Base-by-base conservation (phyloP, 352 stramenopile genomes). In the Pythium angustatum region DNA sequence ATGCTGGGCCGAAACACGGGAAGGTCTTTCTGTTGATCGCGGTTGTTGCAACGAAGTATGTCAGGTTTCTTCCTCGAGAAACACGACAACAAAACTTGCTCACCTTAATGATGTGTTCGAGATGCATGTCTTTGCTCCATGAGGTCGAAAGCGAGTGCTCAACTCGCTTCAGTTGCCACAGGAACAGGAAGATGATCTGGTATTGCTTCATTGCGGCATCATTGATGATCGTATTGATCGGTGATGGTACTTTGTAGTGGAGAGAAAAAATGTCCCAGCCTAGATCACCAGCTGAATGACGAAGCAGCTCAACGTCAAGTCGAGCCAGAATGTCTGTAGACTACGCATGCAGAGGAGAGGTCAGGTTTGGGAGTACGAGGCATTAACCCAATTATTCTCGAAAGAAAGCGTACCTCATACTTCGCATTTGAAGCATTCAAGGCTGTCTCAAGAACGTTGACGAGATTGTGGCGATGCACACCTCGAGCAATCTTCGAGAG, bases 61-160 rank as follows among this genome's bases (percentile, higher is more conserved):
- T 7, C 33, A 38, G 8, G 8, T 14, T 38, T 38, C 33, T 14
- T 38, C 8, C 33, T 38, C 33, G 33, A 38, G 33, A 38, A 14
- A 51, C n/a, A n/a, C n/a, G n/a, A n/a, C n/a, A 51, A 5, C 22
- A 51, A 17, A 36, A 15, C n/a, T n/a, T n/a, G 50, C 62, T 27
- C 76, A 94, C 85, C 72, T 96, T 85, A 41, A 98, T 77, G 51
- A 97, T 87, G 69, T 99, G 94, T 17, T 95, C 90, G 22, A 98
- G 78, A 61, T 96, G 97, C 77, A 98, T 99, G 64, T 98, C 96
- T 61, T 96, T 96, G 68, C 91, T 91, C 97, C 97, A 99, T n/a
- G 94, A 98, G 6, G 83, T 86, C 61, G 97, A 97, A 12, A 99
- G 72, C 52, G 94, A 97, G 43, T 96, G 80, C 63, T 96, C 90